phyloP scores from a whole-genome alignment of 1,284 basidiomycete genomes.

The Austropuccinia psidii region DNA sequence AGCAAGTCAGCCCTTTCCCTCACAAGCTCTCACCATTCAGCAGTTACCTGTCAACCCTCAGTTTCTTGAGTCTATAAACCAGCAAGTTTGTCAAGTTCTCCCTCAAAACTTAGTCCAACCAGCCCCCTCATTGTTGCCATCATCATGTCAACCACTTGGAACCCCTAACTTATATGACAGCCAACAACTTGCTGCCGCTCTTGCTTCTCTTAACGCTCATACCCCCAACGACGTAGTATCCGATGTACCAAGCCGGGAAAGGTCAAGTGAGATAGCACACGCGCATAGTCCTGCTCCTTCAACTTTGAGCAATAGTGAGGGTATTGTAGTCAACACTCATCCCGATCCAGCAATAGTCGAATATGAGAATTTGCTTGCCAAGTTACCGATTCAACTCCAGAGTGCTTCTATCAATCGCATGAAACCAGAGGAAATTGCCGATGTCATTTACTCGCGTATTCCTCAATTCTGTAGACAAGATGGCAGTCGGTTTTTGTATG shows the following conservation, averaged over 20 bases:
- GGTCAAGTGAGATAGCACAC: background rate
- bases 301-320: conserved; percentile 9
- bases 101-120: background rate
- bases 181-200: conserved; percentile 23
- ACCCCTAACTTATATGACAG: conserved; percentile 19
- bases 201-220: conserved; percentile 28
- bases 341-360: conserved; percentile 18
- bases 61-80: background rate
- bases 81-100: background rate
- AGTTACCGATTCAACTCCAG: conserved; percentile 12
- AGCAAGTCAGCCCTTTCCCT: background rate
- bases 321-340: background rate
- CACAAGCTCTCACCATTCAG: background rate
- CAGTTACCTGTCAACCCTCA: background rate
- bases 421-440: conserved; percentile 18
- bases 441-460: conserved; percentile 26
- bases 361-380: conserved; percentile 27
- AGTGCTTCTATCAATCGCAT: conserved; percentile 29
- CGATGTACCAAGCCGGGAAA: background rate
- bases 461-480: conserved; percentile 35
- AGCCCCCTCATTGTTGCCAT: background rate
- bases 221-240: background rate
- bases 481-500: conserved; percentile 33
- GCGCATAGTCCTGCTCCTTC: conserved; percentile 19
- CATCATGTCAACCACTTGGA: background rate